These are phyloP conservation scores for Globisporangium solare DNA, from an alignment of 352 stramenopile genomes.

Conservation along the genomic window DNA sequence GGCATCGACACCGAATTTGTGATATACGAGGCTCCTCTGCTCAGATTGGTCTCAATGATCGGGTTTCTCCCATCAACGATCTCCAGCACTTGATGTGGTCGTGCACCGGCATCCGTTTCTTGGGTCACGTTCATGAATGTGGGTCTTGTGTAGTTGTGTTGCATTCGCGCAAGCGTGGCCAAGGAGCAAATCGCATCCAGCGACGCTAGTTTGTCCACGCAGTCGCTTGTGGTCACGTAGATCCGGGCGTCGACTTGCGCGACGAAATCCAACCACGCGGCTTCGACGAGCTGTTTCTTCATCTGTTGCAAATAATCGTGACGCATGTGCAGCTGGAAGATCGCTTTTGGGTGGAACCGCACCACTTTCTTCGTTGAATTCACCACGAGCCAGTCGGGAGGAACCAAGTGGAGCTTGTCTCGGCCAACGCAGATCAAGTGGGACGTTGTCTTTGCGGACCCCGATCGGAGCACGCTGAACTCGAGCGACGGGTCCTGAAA, in stretches of 20 bases:
- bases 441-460: slow-evolving; percentile 18
- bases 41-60: slow-evolving; percentile 41
- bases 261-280: slow-evolving; percentile 39
- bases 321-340: slow-evolving; percentile 29
- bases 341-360: slow-evolving; percentile 33
- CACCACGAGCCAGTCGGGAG: slow-evolving; percentile 35
- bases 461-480: slow-evolving; percentile 24
- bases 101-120: neutral
- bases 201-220: slow-evolving; percentile 36
- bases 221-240: slow-evolving; percentile 35
- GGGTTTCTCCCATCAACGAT: slow-evolving; percentile 54
- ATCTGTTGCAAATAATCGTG: slow-evolving; percentile 27
- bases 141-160: slow-evolving; percentile 39
- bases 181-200: slow-evolving; percentile 71
- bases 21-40: slow-evolving; percentile 28
- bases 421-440: slow-evolving; percentile 17
- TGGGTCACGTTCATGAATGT: slow-evolving; percentile 12
- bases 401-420: slow-evolving; percentile 16
- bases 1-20: slow-evolving; percentile 28
- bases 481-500: slow-evolving; percentile 19
- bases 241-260: slow-evolving; percentile 26
- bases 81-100: slow-evolving; percentile 17
- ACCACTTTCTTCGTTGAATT: slow-evolving; percentile 42
- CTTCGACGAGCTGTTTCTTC: slow-evolving; percentile 25
- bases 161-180: slow-evolving; percentile 33